Percentiles rank a stretch among this genome's conserved stretches.
These are phyloP conservation scores for Coemansia furcata DNA, from an alignment of 192 early-diverging fungal species.

Conservation along the genomic window DNA sequence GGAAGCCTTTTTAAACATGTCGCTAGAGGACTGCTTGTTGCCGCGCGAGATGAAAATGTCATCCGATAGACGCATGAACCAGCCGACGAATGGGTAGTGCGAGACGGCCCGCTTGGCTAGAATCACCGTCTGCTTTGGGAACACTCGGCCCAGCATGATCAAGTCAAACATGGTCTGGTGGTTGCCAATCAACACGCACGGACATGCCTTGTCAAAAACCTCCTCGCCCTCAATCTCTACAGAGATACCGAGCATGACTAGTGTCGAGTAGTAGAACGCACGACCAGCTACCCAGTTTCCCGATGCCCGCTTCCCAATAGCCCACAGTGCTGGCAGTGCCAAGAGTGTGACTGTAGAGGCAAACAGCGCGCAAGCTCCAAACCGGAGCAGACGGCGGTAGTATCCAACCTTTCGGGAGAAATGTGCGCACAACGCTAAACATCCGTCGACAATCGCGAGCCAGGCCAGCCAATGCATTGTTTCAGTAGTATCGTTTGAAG, in stretches of 20 bases:
- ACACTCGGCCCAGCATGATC: conserved; percentile 67
- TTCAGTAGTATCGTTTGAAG: not conserved
- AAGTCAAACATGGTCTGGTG: conserved; percentile 86
- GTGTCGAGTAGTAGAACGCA: conserved; percentile 54
- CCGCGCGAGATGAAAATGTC: conserved; percentile 90
- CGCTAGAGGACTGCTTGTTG: conserved; percentile 78
- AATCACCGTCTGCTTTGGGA: conserved; percentile 65
- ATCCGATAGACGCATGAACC: conserved; percentile 69
- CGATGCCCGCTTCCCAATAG: conserved; percentile 55
- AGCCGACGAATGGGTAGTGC: conserved; percentile 75
- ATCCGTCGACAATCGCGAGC: conserved; percentile 21
- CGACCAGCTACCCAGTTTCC: conserved; percentile 68
- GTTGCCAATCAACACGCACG: conserved; percentile 77
- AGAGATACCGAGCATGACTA: conserved; percentile 56
- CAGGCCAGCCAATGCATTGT: conserved; percentile 48
- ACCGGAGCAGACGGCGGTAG: conserved; percentile 27
- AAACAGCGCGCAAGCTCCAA: conserved; percentile 34
- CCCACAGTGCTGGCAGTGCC: conserved; percentile 55
- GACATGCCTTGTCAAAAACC: conserved; percentile 40
- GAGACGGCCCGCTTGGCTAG: conserved; percentile 73
- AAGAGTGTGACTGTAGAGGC: conserved; percentile 56
- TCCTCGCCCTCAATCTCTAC: conserved; percentile 64
- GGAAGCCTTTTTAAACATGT: conserved; percentile 75
- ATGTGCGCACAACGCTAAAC: conserved; percentile 28
- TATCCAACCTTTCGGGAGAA: conserved; percentile 30